A percentile compares a stretch with the other conserved stretches of the same genome.
phyloP scores from a whole-genome alignment of 129 eudicot species.

The Logfia minima region DNA sequence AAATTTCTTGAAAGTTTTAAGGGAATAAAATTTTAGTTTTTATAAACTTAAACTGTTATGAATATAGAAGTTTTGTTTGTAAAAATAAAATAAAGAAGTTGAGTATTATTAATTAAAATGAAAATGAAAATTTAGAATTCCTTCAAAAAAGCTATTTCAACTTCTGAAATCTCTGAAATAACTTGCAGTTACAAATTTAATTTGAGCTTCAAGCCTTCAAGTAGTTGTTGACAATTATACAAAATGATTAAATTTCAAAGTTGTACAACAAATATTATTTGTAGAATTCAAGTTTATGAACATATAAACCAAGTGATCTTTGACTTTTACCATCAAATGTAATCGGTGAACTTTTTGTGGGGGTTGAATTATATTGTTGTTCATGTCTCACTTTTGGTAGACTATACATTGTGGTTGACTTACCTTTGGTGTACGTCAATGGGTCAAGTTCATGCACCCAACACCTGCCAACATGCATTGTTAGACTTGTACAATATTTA shows the following conservation, averaged over 20 bases:
- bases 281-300: neutral
- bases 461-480: neutral
- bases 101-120: too few relatives aligned
- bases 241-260: neutral
- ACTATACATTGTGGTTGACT: slow-evolving; percentile 21
- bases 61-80: too few relatives aligned
- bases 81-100: too few relatives aligned
- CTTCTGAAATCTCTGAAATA: too few relatives aligned
- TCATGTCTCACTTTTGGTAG: slow-evolving; percentile 35
- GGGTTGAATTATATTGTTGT: slow-evolving; percentile 9
- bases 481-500: neutral
- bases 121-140: too few relatives aligned
- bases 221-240: too few relatives aligned
- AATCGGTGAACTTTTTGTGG: slow-evolving; percentile 16
- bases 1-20: too few relatives aligned
- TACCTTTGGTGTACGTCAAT: slow-evolving; percentile 12
- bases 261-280: neutral
- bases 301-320: neutral
- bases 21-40: too few relatives aligned
- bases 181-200: too few relatives aligned
- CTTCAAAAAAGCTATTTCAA: too few relatives aligned
- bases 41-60: too few relatives aligned
- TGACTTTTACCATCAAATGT: neutral
- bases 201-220: too few relatives aligned
- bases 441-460: slow-evolving; percentile 33